phyloP scores from a whole-genome alignment of 2,329 filamentous ascomycete genomes.

The Zasmidium citrigriseum region DNA sequence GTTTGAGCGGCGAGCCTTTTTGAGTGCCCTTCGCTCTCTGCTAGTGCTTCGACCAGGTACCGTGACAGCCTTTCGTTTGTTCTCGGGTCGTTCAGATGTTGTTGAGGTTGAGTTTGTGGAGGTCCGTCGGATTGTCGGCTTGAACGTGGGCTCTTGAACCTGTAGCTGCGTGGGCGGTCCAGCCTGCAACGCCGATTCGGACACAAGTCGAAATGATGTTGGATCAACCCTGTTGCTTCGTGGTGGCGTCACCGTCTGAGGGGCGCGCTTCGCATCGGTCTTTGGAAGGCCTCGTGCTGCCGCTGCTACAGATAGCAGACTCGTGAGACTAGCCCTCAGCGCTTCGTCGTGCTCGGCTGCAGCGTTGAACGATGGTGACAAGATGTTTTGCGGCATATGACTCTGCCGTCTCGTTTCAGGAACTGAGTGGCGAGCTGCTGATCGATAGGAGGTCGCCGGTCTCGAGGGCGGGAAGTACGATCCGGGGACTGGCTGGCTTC shows the following conservation, averaged over 20 bases:
- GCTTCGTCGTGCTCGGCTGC: conserved; percentile 81
- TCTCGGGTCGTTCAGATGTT: conserved; percentile 33
- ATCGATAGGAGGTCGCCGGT: conserved; percentile 29
- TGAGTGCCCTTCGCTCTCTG: conserved; percentile 46
- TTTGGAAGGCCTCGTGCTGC: conserved; percentile 83
- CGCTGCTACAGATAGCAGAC: conserved; percentile 89
- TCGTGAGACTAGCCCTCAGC: conserved; percentile 88
- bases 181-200: conserved; percentile 55
- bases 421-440: conserved; percentile 34
- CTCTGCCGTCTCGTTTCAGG: conserved; percentile 44
- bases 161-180: conserved; percentile 27
- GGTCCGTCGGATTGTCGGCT: conserved; percentile 37
- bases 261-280: conserved; percentile 37
- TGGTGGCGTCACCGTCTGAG: conserved; percentile 20
- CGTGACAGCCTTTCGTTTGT: conserved; percentile 48
- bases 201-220: conserved; percentile 58
- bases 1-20: conserved; percentile 43
- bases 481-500: conserved; percentile 48
- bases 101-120: conserved; percentile 31
- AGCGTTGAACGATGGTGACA: conserved; percentile 74
- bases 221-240: conserved; percentile 47
- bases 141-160: conserved; percentile 34
- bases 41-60: conserved; percentile 39
- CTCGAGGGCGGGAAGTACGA: conserved; percentile 46
- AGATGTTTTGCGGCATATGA: conserved; percentile 65